Percentiles rank a stretch among this genome's conserved stretches.
Conservation (phyloP, 148 eudicot species). For the Fagopyrum tataricum region DNA sequence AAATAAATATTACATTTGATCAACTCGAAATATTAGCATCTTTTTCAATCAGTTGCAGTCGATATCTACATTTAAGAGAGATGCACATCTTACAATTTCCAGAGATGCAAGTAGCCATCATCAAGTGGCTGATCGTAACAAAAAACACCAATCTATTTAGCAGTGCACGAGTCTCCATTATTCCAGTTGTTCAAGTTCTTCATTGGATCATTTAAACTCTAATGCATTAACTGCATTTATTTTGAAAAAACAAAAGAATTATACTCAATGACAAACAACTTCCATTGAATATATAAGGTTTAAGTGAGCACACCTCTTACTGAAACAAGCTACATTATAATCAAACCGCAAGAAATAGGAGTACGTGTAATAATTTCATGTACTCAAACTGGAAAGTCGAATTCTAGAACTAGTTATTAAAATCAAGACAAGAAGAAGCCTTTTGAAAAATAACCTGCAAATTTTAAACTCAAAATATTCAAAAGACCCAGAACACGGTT, state of each 20-base stretch:
- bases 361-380: too few relatives aligned
- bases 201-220: conserved; percentile 41
- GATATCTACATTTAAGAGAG: neutral
- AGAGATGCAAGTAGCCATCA: conserved; percentile 51
- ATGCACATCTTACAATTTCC: conserved; percentile 44
- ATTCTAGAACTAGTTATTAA: too few relatives aligned
- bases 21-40: too few relatives aligned
- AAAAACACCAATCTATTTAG: conserved; percentile 60
- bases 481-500: too few relatives aligned
- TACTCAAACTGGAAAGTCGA: too few relatives aligned
- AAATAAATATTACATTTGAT: neutral
- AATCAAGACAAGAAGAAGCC: too few relatives aligned
- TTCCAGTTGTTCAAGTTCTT: conserved; percentile 49
- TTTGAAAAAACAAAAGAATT: neutral
- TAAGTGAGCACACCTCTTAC: too few relatives aligned
- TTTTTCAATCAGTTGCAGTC: too few relatives aligned
- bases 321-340: too few relatives aligned
- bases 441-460: too few relatives aligned
- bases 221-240: conserved; percentile 40
- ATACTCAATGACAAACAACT: neutral
- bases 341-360: too few relatives aligned
- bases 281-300: neutral
- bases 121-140: conserved; percentile 27
- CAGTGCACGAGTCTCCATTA: conserved; percentile 59
- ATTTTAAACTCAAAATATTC: too few relatives aligned